phyloP scores from a whole-genome alignment of 805 yeast species.

The Starmerella potacharoeniae region DNA sequence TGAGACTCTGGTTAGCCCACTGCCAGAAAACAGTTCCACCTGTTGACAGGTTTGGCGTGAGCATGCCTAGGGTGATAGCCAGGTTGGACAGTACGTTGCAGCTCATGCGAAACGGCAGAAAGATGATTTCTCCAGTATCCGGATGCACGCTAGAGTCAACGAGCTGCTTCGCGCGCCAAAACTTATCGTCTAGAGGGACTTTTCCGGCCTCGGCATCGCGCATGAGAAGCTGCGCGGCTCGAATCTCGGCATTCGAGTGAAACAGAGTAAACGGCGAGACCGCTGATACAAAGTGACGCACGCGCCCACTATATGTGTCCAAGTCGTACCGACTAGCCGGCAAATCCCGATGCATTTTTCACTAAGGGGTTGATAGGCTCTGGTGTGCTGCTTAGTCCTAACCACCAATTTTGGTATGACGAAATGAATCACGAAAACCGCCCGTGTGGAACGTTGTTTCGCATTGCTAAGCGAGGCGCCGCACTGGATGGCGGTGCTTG shows the following conservation, averaged over 20 bases:
- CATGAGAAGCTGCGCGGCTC: slow-evolving; percentile 50
- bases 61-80: slow-evolving; percentile 95
- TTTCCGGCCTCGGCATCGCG: slow-evolving; percentile 60
- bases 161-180: slow-evolving; percentile 80
- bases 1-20: slow-evolving; percentile 89
- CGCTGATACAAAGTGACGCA: slow-evolving; percentile 83
- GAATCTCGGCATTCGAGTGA: slow-evolving; percentile 53
- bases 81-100: slow-evolving; percentile 85
- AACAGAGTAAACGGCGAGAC: slow-evolving; percentile 83
- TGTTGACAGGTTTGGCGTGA: slow-evolving; percentile 84
- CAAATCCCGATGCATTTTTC: slow-evolving; percentile 4
- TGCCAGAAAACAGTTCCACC: slow-evolving; percentile 96
- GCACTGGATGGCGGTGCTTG: slow-evolving; percentile 27
- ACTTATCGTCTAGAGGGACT: slow-evolving; percentile 55
- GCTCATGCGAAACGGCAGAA: slow-evolving; percentile 94
- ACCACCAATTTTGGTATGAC: background rate
- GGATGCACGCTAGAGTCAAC: slow-evolving; percentile 93
- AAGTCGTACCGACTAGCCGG: slow-evolving; percentile 49
- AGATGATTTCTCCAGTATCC: slow-evolving; percentile 87
- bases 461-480: background rate
- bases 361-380: too few species aligned
- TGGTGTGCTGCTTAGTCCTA: slow-evolving; percentile 1
- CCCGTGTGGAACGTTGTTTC: too few species aligned
- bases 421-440: background rate
- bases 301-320: slow-evolving; percentile 82